A percentile compares a stretch with the other conserved stretches of the same genome.
These are phyloP conservation scores for Fusarium sororula DNA, from an alignment of 2,329 filamentous ascomycete species.

Conservation along the genomic window DNA sequence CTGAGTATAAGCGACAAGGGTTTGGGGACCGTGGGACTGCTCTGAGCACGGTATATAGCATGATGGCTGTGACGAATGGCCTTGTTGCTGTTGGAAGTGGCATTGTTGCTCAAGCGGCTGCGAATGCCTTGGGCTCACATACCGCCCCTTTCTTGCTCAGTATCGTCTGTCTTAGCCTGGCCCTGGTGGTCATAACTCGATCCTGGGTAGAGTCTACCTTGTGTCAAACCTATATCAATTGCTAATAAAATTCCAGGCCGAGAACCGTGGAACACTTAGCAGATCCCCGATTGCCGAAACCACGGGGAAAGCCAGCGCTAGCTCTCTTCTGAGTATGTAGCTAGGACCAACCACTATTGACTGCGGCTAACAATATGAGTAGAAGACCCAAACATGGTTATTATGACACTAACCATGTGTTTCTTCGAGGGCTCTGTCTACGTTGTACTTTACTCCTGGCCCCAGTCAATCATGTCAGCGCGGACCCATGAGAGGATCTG, in stretches of 20 bases:
- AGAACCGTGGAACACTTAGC: background rate
- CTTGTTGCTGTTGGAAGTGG: background rate
- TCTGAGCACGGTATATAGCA: background rate
- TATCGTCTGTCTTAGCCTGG: background rate
- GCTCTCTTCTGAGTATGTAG: background rate
- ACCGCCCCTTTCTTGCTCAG: background rate
- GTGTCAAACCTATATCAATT: rapidly evolving
- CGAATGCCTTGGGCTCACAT: background rate
- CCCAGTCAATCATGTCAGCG: background rate
- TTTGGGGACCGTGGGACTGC: background rate
- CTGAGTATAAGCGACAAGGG: background rate
- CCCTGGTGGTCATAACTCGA: background rate
- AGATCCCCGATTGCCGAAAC: rapidly evolving
- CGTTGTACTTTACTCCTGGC: background rate
- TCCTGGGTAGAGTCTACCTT: background rate
- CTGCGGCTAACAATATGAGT: background rate
- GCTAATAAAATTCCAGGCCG: background rate
- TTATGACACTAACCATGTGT: background rate
- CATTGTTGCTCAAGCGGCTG: background rate
- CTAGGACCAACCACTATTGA: rapidly evolving
- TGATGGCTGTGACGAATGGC: background rate
- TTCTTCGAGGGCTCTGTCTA: background rate
- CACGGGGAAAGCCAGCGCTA: rapidly evolving
- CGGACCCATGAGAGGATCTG: background rate
- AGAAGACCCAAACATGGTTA: background rate